Conservation (phyloP, 768 basidiomycete species). For the Boletus coccyginus region DNA sequence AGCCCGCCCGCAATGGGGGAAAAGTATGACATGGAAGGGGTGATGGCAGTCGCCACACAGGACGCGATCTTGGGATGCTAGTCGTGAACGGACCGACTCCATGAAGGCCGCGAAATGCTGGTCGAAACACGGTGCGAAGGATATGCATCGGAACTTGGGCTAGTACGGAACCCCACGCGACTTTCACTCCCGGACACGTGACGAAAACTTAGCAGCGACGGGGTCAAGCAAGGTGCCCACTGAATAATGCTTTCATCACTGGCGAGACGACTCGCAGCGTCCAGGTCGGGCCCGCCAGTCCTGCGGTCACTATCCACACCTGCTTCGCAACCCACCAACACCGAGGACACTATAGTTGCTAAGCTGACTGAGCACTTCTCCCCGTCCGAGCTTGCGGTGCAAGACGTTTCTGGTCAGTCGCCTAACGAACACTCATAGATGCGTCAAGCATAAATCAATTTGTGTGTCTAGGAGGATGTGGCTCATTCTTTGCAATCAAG, state of each 20-base stretch:
- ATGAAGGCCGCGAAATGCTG: slow-evolving; percentile 10
- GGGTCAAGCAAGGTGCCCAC: no score
- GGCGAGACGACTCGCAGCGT: slow-evolving; percentile 33
- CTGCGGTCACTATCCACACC: slow-evolving; percentile 30
- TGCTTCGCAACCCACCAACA: slow-evolving; percentile 28
- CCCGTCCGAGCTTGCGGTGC: slow-evolving; percentile 80
- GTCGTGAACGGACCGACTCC: background rate
- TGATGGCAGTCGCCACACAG: background rate
- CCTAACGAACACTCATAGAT: background rate
- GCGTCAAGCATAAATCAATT: slow-evolving; percentile 1
- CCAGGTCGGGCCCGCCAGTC: slow-evolving; percentile 19
- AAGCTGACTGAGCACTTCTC: slow-evolving; percentile 75
- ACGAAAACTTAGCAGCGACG: background rate
- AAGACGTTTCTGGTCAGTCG: slow-evolving; percentile 88
- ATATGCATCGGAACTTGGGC: slow-evolving; percentile 15
- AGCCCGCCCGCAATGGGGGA: slow-evolving; percentile 3
- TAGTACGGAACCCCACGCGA: background rate
- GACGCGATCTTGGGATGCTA: slow-evolving; percentile 8
- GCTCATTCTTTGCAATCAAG: slow-evolving; percentile 92
- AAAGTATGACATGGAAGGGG: slow-evolving; percentile 2
- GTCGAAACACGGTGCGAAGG: slow-evolving; percentile 20
- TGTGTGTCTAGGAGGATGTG: slow-evolving; percentile 76
- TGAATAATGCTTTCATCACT: slow-evolving; percentile 21
- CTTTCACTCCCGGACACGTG: slow-evolving; percentile 14
- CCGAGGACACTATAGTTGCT: slow-evolving; percentile 55